phyloP scores from a whole-genome alignment of 2,329 filamentous ascomycete species.

The Aspergillus eucalypticola region DNA sequence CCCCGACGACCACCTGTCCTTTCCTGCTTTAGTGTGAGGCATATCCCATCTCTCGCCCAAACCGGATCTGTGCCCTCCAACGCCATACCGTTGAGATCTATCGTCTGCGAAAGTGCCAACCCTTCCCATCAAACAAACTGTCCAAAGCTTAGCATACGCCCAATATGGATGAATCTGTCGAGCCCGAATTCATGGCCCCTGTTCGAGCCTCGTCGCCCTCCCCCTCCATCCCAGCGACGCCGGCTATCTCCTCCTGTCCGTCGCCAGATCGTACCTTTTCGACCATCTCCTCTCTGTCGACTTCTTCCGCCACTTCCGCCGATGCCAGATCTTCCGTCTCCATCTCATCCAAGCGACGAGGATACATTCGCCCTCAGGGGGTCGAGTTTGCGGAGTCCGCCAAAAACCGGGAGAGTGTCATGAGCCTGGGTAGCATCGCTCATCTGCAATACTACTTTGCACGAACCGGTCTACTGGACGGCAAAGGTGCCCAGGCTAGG shows the following conservation, averaged over 20 bases:
- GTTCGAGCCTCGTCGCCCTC: slow-evolving; percentile 42
- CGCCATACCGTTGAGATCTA: slow-evolving; percentile 8
- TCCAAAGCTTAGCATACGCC: slow-evolving; percentile 11
- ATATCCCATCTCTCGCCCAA: slow-evolving; percentile 10
- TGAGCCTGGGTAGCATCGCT: slow-evolving; percentile 93
- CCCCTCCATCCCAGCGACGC: slow-evolving; percentile 44
- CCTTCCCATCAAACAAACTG: slow-evolving; percentile 7
- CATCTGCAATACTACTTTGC: slow-evolving; percentile 99
- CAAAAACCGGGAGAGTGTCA: slow-evolving; percentile 85
- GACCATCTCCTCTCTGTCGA: slow-evolving; percentile 48
- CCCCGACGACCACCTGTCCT: slow-evolving; percentile 23
- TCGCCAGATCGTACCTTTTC: slow-evolving; percentile 49
- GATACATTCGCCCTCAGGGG: slow-evolving; percentile 83
- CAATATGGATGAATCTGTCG: slow-evolving; percentile 32
- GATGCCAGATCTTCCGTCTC: slow-evolving; percentile 47
- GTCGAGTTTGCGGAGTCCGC: slow-evolving; percentile 91
- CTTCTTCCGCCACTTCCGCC: slow-evolving; percentile 45
- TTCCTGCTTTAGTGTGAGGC: slow-evolving; percentile 9
- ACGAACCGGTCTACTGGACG: slow-evolving; percentile 86
- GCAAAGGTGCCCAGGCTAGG: slow-evolving; percentile 84
- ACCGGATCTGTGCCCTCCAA: slow-evolving; percentile 8
- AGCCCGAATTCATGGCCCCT: slow-evolving; percentile 22
- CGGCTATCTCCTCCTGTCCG: slow-evolving; percentile 46
- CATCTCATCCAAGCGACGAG: slow-evolving; percentile 60
- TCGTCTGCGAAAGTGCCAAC: slow-evolving; percentile 6